Evolutionary conservation across 305 asterid genomes (phyloP).

Genomic region (Fraxinus floribunda): DNA sequence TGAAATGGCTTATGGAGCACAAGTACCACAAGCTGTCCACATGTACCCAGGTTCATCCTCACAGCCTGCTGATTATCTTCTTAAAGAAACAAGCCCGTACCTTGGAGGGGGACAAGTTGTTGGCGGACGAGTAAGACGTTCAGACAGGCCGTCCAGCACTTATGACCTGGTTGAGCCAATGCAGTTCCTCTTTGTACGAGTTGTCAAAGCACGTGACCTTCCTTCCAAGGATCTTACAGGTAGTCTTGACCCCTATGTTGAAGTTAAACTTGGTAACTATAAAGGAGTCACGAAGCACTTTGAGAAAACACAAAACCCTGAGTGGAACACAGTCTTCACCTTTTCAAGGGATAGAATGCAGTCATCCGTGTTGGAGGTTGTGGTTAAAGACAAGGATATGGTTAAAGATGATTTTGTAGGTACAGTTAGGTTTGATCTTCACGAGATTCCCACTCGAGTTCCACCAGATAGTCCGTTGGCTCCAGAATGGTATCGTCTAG

Average conservation of each 20-base stretch:
- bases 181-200: constrained; percentile 86
- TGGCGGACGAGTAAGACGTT: constrained; percentile 64
- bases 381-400: constrained; percentile 71
- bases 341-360: constrained; percentile 75
- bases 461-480: constrained; percentile 98
- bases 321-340: constrained; percentile 86
- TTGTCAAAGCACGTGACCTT: constrained; percentile 78
- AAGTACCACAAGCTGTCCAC: constrained; percentile 38
- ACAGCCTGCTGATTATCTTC: constrained; percentile 60
- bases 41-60: constrained; percentile 48
- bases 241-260: constrained; percentile 85
- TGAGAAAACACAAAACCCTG: constrained; percentile 68
- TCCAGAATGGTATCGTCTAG: constrained; percentile 87
- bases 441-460: constrained; percentile 73
- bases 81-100: constrained; percentile 79
- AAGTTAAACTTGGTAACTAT: constrained; percentile 87
- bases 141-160: constrained; percentile 52
- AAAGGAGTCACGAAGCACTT: constrained; percentile 78
- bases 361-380: constrained; percentile 69
- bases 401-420: constrained; percentile 80
- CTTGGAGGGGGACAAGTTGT: constrained; percentile 84
- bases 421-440: constrained; percentile 58
- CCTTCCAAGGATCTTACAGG: constrained; percentile 72
- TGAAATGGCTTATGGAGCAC: constrained; percentile 59
- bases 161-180: constrained; percentile 93